A percentile compares a stretch with the other conserved stretches of the same genome.
Evolutionary conservation across 805 yeast species (phyloP).

Genomic region (Hanseniaspora nectarophila): DNA sequence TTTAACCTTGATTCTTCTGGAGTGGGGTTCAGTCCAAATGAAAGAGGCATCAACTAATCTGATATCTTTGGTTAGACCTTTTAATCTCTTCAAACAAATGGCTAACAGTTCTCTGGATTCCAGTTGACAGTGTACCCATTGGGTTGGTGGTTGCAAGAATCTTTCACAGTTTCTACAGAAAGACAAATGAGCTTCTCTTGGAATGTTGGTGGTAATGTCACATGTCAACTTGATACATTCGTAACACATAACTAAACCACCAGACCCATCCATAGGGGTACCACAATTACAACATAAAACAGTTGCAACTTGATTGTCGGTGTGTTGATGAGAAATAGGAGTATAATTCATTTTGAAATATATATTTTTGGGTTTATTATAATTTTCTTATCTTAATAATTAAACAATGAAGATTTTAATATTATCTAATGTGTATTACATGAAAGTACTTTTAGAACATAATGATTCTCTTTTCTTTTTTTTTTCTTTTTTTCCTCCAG

Average conservation of each 20-base stretch:
- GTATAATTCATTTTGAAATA: slow-evolving; percentile 27
- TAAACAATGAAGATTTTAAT: no score
- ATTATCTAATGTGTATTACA: no score
- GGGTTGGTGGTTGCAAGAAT: slow-evolving; percentile 85
- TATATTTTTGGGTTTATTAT: no score
- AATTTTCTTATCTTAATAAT: no score
- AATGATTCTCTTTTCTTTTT: no score
- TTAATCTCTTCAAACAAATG: slow-evolving; percentile 72
- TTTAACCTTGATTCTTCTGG: slow-evolving; percentile 83
- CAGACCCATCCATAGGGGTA: slow-evolving; percentile 91
- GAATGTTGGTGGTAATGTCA: slow-evolving; percentile 87
- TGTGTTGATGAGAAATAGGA: slow-evolving; percentile 30
- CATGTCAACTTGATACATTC: slow-evolving; percentile 91
- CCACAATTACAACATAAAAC: slow-evolving; percentile 98
- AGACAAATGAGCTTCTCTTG: slow-evolving; percentile 84
- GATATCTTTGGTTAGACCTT: slow-evolving; percentile 66
- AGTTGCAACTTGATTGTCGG: slow-evolving; percentile 47
- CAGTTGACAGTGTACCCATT: slow-evolving; percentile 82
- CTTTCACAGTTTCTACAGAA: slow-evolving; percentile 97
- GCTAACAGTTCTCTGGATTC: slow-evolving; percentile 91
- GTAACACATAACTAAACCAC: slow-evolving; percentile 88
- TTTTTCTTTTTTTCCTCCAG: no score
- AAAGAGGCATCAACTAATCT: slow-evolving; percentile 86
- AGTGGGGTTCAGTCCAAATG: slow-evolving; percentile 98
- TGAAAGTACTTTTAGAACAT: no score